Conservation (phyloP, 2,329 filamentous ascomycete species). For the Saccharata proteae region DNA sequence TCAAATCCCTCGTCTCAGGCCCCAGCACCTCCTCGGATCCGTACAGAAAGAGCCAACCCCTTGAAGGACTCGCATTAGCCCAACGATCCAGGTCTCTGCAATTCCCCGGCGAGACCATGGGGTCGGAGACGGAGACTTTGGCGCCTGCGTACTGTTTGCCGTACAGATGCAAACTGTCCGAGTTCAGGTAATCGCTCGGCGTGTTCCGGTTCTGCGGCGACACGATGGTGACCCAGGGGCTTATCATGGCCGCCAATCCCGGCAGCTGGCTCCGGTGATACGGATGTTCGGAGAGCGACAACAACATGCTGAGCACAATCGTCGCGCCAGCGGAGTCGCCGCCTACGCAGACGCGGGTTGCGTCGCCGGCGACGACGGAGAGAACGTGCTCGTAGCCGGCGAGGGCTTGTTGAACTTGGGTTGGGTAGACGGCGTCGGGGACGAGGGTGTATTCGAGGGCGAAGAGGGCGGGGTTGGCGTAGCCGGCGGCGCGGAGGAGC, state of each 20-base stretch:
- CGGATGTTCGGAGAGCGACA: constrained; percentile 47
- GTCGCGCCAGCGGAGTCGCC: constrained; percentile 74
- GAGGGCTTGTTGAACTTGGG: constrained; percentile 57
- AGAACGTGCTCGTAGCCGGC: constrained; percentile 61
- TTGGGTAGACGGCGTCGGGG: constrained; percentile 60
- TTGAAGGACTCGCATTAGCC: constrained; percentile 51
- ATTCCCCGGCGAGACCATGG: constrained; percentile 56
- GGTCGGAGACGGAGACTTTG: constrained; percentile 38
- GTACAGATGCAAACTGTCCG: constrained; percentile 53
- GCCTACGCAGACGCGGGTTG: constrained; percentile 54
- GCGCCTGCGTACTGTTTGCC: constrained; percentile 55
- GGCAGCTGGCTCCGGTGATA: constrained; percentile 35
- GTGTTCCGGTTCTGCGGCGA: constrained; percentile 57
- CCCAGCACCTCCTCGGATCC: constrained; percentile 69
- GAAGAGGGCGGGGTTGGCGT: constrained; percentile 65
- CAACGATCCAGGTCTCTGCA: constrained; percentile 56
- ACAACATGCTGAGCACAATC: constrained; percentile 58
- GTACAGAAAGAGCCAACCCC: constrained; percentile 59
- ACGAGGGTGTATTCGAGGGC: constrained; percentile 72
- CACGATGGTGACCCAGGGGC: constrained; percentile 67
- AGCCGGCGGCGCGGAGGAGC: constrained; percentile 52
- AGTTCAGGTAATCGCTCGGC: constrained; percentile 62
- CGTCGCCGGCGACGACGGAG: constrained; percentile 39
- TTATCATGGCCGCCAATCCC: constrained; percentile 59
- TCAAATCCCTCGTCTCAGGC: constrained; percentile 52